A percentile compares a stretch with the other conserved stretches of the same genome.
These are phyloP conservation scores for Saitozyma sp. DNA, from an alignment of 768 basidiomycete species.

Conservation along the genomic window DNA sequence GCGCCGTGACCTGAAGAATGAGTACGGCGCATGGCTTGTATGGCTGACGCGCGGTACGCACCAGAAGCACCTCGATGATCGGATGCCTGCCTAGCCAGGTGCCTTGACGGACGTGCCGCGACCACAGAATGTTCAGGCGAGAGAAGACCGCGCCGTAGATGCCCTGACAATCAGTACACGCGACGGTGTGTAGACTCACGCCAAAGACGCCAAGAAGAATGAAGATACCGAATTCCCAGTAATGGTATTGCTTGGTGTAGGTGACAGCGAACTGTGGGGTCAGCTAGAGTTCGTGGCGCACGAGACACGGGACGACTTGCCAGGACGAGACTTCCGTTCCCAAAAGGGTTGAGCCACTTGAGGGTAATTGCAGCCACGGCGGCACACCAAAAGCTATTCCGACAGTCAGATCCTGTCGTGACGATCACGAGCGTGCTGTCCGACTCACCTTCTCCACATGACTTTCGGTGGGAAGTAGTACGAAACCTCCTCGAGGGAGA, in stretches of 20 bases:
- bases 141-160: constrained; percentile 80
- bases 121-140: constrained; percentile 86
- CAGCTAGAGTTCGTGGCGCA: neutral
- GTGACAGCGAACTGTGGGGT: constrained; percentile 40
- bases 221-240: constrained; percentile 82
- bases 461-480: constrained; percentile 94
- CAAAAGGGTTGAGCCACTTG: constrained; percentile 84
- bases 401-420: neutral
- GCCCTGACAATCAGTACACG: constrained; percentile 59
- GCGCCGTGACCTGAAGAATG: constrained; percentile 61
- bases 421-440: neutral
- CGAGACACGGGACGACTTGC: constrained; percentile 57
- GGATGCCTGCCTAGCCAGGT: constrained; percentile 81
- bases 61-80: constrained; percentile 76
- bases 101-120: constrained; percentile 72
- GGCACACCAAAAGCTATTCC: constrained; percentile 78
- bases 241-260: constrained; percentile 79
- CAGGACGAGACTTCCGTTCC: constrained; percentile 87
- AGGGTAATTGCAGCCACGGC: constrained; percentile 81
- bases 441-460: constrained; percentile 85
- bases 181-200: constrained; percentile 55
- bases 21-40: neutral
- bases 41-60: constrained; percentile 53
- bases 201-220: constrained; percentile 84
- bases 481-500: constrained; percentile 84